Evolutionary conservation across 495 filamentous ascomycete genomes (phyloP), one percentile per base, ranked within the genome.

Genomic region (Tuber brumale): DNA sequence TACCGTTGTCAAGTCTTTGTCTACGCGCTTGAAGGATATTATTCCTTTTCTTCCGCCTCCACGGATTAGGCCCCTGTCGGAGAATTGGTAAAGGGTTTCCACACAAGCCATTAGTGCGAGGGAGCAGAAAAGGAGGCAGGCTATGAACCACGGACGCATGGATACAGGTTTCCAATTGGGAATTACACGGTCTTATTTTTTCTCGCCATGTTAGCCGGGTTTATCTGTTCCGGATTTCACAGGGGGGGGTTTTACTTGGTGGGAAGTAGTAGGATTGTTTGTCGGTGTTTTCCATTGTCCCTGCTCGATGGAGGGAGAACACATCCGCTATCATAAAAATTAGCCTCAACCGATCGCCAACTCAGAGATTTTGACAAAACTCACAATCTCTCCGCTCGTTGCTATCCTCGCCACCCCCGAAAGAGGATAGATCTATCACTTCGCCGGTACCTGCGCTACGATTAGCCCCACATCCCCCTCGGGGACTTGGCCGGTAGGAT

Each of bases 131-230:
- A 90, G 85, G 19, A 93, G 85, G 70, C 86, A 81, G 1, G 85
- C 74, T 12, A 90, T 85, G 81, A 91, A 93, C 19, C 87, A 88
- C 85, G 87, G 89, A 35, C 87, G 86, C 90, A 93, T 92, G 0
- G 88, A 89, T 73, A 91, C 87, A 0, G 91, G 91, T 76, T 89
- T 90, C 91, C 91, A 93, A 80, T 92, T 87, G 5, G 90, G 90
- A 77, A 79, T 74, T 10, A 77, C 79, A 18, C 81, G 81, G 72
- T 77, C 81, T 83, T 75, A 2, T 46, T 18, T 57, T 75, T 6
- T 41, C 6, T 44, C 14, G 70, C 74, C 70, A 76, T 71, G 72
- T 71, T 66, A 73, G 72, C 23, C 18, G 42, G 23, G 44, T 18
- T 37, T 0, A 21, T 43, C 37, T 0, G 39, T 39, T 42, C 72